These are phyloP conservation scores for Magnaporthiopsis rhizophila DNA, from an alignment of 2,329 filamentous ascomycete genomes.

Conservation along the genomic window DNA sequence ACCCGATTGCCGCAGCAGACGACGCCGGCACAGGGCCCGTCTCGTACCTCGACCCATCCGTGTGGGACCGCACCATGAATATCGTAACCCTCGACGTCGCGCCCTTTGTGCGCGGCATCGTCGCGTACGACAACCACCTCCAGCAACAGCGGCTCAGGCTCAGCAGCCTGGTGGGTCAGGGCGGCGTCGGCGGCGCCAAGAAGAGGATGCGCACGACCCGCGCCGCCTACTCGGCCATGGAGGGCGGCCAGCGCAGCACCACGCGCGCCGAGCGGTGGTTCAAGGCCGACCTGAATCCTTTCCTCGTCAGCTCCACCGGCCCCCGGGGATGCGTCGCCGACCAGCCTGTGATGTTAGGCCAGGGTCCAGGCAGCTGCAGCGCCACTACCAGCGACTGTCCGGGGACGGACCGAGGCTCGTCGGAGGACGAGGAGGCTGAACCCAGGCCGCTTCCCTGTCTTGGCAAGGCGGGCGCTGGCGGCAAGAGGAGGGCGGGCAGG, in stretches of 20 bases:
- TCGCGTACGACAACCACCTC: constrained; percentile 64
- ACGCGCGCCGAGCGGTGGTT: constrained; percentile 66
- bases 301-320: constrained; percentile 49
- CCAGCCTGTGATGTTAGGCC: background rate
- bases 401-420: background rate
- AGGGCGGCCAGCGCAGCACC: constrained; percentile 54
- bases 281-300: constrained; percentile 44
- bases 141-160: constrained; percentile 56
- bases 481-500: constrained; percentile 1
- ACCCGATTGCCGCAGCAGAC: constrained; percentile 47
- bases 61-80: constrained; percentile 64
- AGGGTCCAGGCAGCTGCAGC: background rate
- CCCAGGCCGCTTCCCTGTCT: background rate
- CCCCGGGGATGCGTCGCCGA: constrained; percentile 19
- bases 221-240: constrained; percentile 60
- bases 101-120: constrained; percentile 82
- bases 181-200: constrained; percentile 22
- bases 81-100: constrained; percentile 71
- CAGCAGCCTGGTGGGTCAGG: constrained; percentile 44
- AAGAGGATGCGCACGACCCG: constrained; percentile 60
- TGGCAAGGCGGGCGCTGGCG: background rate
- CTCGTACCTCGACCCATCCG: constrained; percentile 54
- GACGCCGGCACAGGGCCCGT: constrained; percentile 19
- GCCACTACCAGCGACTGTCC: background rate
- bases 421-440: background rate